Conservation (phyloP, 371 early-diverging fungal species). For the Globomyces sp. region DNA sequence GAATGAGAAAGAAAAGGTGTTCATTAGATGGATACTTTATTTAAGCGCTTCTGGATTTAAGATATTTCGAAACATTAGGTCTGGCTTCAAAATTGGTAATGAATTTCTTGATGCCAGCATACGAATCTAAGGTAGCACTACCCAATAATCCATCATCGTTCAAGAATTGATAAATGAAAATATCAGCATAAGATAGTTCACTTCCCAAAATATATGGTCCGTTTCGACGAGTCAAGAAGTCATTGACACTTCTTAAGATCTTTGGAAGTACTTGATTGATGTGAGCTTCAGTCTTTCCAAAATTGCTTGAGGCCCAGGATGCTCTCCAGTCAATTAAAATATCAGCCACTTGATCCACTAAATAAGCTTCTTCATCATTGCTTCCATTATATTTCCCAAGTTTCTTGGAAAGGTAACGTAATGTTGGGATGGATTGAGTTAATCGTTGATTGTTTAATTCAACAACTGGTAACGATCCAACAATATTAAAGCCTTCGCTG, state of each 20-base stretch:
- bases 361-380: conserved; percentile 19
- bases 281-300: conserved; percentile 1
- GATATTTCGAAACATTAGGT: too few relatives aligned
- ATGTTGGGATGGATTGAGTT: conserved; percentile 15
- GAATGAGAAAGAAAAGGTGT: too few relatives aligned
- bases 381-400: conserved; percentile 18
- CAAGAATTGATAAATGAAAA: conserved; percentile 5
- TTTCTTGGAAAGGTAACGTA: conserved; percentile 19
- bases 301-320: conserved; percentile 12
- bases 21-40: too few relatives aligned
- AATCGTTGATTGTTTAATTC: not conserved
- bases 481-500: conserved; percentile 3
- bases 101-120: too few relatives aligned
- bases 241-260: not conserved
- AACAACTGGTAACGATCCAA: conserved; percentile 14
- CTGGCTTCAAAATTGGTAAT: too few relatives aligned
- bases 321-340: conserved; percentile 19
- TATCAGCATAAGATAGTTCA: not conserved
- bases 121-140: too few relatives aligned
- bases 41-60: too few relatives aligned
- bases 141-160: not conserved
- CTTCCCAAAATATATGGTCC: not conserved
- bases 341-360: conserved; percentile 15
- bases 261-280: not conserved
- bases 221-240: not conserved